phyloP scores from a whole-genome alignment of 306 rosid genomes.

The Malus domestica region ASM211411v1 NC_041791.1:27158501-27159000 shows the following conservation, averaged over 20 bases:
- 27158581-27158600: constrained; percentile 50
- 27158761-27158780: not conserved
- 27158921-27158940: constrained; percentile 31
- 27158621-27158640: constrained; percentile 25
- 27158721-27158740: not conserved
- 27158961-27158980: constrained; percentile 20
- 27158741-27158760: not conserved
- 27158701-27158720: not conserved
- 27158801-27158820: not conserved
- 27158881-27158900: constrained; percentile 46
- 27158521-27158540: not conserved
- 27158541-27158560: not conserved
- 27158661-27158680: constrained; percentile 18
- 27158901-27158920: constrained; percentile 34
- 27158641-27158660: constrained; percentile 21
- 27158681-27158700: not conserved
- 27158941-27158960: constrained; percentile 22
- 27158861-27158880: constrained; percentile 39
- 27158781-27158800: not conserved
- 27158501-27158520: not conserved
- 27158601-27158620: constrained; percentile 21
- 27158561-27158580: constrained; percentile 35
- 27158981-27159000: not conserved
- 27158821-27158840: not conserved
- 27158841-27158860: constrained; percentile 29